Conservation (phyloP, 2,329 filamentous ascomycete genomes). For the Amesomyces nigricolor region DNA sequence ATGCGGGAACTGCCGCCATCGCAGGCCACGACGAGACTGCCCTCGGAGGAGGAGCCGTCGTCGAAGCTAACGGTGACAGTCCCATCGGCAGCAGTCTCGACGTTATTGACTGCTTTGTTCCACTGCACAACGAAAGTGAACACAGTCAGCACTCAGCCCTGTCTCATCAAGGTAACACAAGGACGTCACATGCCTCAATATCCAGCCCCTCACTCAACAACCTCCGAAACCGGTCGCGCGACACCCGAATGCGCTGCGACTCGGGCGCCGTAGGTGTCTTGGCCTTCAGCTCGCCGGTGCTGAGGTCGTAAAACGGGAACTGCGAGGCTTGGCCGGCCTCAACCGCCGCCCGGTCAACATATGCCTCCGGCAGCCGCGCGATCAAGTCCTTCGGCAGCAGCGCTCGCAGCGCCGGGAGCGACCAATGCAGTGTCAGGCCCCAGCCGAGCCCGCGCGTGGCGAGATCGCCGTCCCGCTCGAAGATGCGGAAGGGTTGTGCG, state of each 20-base stretch:
- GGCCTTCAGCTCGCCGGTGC: slow-evolving; percentile 38
- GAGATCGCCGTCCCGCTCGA: slow-evolving; percentile 47
- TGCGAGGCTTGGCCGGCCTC: slow-evolving; percentile 41
- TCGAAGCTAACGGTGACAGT: slow-evolving; percentile 41
- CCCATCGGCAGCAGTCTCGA: slow-evolving; percentile 30
- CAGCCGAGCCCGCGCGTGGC: slow-evolving; percentile 49
- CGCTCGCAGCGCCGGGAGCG: slow-evolving; percentile 45
- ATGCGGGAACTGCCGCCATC: slow-evolving; percentile 45
- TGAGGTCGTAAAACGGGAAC: slow-evolving; percentile 53
- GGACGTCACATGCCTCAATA: slow-evolving; percentile 35
- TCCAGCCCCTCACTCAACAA: slow-evolving; percentile 43
- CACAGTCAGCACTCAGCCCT: neutral
- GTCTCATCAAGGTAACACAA: neutral
- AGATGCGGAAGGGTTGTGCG: slow-evolving; percentile 39
- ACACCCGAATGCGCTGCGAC: slow-evolving; percentile 42
- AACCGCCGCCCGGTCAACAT: slow-evolving; percentile 49
- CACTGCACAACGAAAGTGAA: slow-evolving; percentile 30
- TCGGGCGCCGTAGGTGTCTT: slow-evolving; percentile 41
- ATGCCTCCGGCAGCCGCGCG: slow-evolving; percentile 42
- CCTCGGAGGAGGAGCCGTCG: slow-evolving; percentile 38
- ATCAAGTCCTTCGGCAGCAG: slow-evolving; percentile 46
- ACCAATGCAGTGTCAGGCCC: slow-evolving; percentile 62
- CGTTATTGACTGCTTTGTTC: slow-evolving; percentile 33
- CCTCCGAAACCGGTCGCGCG: slow-evolving; percentile 40
- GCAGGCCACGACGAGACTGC: slow-evolving; percentile 44